Percentiles rank a stretch among this genome's conserved stretches.
Evolutionary conservation across 169 alveolate species (phyloP).

Genomic region (Prorocentrum cordatum): DNA sequence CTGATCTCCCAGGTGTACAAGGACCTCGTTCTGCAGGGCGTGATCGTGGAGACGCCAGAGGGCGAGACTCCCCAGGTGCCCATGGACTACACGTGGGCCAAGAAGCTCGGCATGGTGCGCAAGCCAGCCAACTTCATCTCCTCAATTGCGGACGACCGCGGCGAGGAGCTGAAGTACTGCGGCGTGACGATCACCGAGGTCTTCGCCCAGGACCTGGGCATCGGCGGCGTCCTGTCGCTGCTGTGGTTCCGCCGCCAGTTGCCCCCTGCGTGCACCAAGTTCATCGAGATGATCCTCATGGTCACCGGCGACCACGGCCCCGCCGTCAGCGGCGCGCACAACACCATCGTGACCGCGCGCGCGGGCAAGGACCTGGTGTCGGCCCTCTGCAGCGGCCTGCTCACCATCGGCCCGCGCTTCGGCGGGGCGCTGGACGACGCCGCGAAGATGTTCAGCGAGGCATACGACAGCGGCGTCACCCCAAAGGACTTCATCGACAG

Average conservation of each 20-base stretch:
- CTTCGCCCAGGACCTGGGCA: conserved; percentile 69
- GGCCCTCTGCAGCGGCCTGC: conserved; percentile 71
- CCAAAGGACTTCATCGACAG: conserved; percentile 70
- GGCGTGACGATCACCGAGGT: conserved; percentile 64
- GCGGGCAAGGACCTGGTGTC: conserved; percentile 74
- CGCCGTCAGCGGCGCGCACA: conserved; percentile 75
- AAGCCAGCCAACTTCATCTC: conserved; percentile 70
- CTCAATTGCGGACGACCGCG: conserved; percentile 66
- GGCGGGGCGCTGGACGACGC: conserved; percentile 76
- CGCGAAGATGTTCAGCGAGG: conserved; percentile 58
- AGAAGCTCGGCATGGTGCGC: conserved; percentile 70
- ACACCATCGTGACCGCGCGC: conserved; percentile 73
- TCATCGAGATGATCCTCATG: conserved; percentile 73
- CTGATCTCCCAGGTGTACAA: conserved; percentile 61
- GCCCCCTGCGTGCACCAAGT: conserved; percentile 64
- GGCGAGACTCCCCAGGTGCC: conserved; percentile 72
- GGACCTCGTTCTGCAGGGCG: conserved; percentile 20
- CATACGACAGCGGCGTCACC: conserved; percentile 38
- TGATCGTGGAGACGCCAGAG: conserved; percentile 47
- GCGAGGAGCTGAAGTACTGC: conserved; percentile 67
- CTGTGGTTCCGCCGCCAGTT: conserved; percentile 74
- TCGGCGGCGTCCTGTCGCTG: conserved; percentile 73
- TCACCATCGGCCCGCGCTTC: conserved; percentile 74
- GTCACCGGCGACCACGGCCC: conserved; percentile 76
- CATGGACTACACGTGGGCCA: conserved; percentile 68